Conservation (phyloP, 2,329 filamentous ascomycete species). For the Escovopsis sp. region DNA sequence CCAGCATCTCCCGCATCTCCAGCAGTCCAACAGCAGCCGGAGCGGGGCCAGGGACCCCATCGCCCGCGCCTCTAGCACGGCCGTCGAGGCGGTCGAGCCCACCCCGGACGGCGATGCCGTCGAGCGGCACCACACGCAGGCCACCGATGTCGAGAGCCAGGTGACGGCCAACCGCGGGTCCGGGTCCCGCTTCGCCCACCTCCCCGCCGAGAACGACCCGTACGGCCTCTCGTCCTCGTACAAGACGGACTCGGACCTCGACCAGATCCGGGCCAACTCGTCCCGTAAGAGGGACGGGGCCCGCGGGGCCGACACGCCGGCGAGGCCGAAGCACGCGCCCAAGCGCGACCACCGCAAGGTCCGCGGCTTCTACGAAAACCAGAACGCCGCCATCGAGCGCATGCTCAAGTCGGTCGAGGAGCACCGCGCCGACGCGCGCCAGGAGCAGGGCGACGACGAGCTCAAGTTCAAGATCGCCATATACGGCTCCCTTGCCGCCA, state of each 20-base stretch:
- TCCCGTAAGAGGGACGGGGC: slow-evolving; percentile 54
- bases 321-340: slow-evolving; percentile 8
- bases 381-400: slow-evolving; percentile 88
- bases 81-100: slow-evolving; percentile 24
- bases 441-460: slow-evolving; percentile 69
- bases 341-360: slow-evolving; percentile 38
- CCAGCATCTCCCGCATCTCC: slow-evolving; percentile 16
- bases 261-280: slow-evolving; percentile 64
- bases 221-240: slow-evolving; percentile 64
- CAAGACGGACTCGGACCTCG: slow-evolving; percentile 65
- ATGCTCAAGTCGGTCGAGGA: slow-evolving; percentile 88
- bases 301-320: slow-evolving; percentile 8
- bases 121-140: slow-evolving; percentile 26
- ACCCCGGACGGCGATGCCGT: slow-evolving; percentile 22
- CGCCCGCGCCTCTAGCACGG: slow-evolving; percentile 28
- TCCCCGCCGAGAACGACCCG: slow-evolving; percentile 58
- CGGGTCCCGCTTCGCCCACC: slow-evolving; percentile 37
- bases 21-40: slow-evolving; percentile 12
- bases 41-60: slow-evolving; percentile 14
- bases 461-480: slow-evolving; percentile 56
- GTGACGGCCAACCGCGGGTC: slow-evolving; percentile 18
- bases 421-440: slow-evolving; percentile 66
- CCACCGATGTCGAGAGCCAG: slow-evolving; percentile 36
- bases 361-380: slow-evolving; percentile 70
- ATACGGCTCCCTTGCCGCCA: slow-evolving; percentile 60